Conservation (phyloP, 2,329 filamentous ascomycete genomes). For the Tolypocladium sp. region DNA sequence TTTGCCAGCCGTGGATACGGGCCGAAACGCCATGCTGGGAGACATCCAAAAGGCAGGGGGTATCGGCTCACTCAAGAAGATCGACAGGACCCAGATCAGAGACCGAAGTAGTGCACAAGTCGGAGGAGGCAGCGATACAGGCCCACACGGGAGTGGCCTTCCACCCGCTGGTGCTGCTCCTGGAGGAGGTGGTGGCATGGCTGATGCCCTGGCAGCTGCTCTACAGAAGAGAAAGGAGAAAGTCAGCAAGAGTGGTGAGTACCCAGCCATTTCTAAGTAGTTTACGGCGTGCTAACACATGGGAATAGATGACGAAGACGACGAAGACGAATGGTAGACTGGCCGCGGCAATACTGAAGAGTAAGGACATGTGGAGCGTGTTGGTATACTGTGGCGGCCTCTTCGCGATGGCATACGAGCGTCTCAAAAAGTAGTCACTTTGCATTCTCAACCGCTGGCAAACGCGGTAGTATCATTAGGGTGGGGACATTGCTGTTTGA, state of each 20-base stretch:
- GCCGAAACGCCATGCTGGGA: conserved; percentile 54
- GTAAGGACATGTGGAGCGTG: neutral
- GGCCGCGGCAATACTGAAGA: neutral
- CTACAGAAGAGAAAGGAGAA: conserved; percentile 82
- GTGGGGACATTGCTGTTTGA: neutral
- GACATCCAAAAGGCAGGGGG: conserved; percentile 65
- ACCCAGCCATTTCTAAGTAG: neutral
- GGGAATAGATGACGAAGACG: conserved; percentile 60
- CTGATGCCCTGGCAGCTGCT: conserved; percentile 71
- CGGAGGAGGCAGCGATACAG: conserved; percentile 39
- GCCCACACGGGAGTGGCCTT: conserved; percentile 29
- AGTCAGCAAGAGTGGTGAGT: conserved; percentile 90
- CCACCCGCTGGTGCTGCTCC: conserved; percentile 43
- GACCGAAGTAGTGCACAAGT: conserved; percentile 61
- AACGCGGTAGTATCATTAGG: neutral
- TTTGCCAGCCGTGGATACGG: conserved; percentile 30
- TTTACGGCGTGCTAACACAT: conserved; percentile 4
- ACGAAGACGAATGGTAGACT: conserved; percentile 61
- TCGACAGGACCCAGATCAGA: conserved; percentile 59
- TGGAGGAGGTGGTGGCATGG: conserved; percentile 57
- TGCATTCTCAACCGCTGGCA: neutral
- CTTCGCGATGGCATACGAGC: neutral
- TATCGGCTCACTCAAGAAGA: conserved; percentile 64
- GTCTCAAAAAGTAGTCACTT: neutral
- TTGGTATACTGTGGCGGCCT: neutral